Percentiles rank a stretch among this genome's conserved stretches.
These are phyloP conservation scores for Fragosphaeria purpurea DNA, from an alignment of 2,329 filamentous ascomycete genomes.

Conservation along the genomic window DNA sequence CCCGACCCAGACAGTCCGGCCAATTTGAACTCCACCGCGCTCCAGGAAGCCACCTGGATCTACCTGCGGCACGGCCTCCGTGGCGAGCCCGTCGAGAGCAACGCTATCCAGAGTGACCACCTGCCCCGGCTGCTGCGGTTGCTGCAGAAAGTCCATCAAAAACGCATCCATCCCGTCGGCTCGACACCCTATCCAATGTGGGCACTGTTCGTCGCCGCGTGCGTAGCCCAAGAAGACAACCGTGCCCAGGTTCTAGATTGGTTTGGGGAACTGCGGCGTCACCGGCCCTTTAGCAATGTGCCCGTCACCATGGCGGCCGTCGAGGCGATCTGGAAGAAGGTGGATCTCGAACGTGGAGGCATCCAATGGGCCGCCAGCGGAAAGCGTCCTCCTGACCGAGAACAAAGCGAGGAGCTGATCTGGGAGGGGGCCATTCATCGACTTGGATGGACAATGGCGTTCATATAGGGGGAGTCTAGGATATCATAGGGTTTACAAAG, in stretches of 20 bases:
- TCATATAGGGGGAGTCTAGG: background rate
- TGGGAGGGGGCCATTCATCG: constrained; percentile 4
- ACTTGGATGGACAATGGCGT: constrained; percentile 2
- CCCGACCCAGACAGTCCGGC: background rate
- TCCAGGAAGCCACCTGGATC: constrained; percentile 2
- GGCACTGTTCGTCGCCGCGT: constrained; percentile 5
- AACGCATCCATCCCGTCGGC: background rate
- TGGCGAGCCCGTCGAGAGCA: background rate
- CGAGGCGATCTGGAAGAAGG: constrained; percentile 4
- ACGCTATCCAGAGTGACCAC: constrained; percentile 1
- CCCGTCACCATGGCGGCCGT: background rate
- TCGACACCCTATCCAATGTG: constrained; percentile 5
- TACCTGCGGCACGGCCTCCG: constrained; percentile 1
- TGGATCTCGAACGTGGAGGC: background rate
- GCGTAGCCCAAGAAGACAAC: constrained; percentile 3
- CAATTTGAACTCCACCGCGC: constrained; percentile 1
- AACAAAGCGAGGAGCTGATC: background rate
- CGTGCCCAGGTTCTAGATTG: background rate
- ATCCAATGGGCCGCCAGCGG: background rate
- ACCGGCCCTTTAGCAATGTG: constrained; percentile 5
- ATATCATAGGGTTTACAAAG: too few species aligned
- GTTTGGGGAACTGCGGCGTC: background rate
- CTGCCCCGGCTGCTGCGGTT: constrained; percentile 1
- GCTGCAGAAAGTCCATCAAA: background rate
- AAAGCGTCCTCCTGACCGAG: background rate